Percentiles rank a stretch among this genome's conserved stretches.
phyloP scores from a whole-genome alignment of 306 rosid species.

The Mimosa bimucronata region DNA sequence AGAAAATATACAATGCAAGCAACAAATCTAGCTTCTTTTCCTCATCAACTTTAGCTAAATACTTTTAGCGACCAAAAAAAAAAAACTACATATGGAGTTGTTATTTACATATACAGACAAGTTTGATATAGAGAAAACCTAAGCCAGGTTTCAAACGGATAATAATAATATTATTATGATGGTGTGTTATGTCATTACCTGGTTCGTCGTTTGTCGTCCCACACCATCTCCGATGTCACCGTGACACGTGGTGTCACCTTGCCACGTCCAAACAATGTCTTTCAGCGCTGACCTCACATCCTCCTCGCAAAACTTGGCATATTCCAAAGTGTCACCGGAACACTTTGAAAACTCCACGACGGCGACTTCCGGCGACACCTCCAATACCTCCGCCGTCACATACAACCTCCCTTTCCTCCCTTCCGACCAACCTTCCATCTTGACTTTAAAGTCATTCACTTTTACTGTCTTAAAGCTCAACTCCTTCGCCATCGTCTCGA shows the following conservation, averaged over 20 bases:
- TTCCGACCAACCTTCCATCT: constrained; percentile 52
- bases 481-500: constrained; percentile 59
- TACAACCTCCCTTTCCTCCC: constrained; percentile 66
- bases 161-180: neutral
- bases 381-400: constrained; percentile 73
- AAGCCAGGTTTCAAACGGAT: neutral
- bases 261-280: constrained; percentile 93
- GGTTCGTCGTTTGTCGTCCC: constrained; percentile 27
- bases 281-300: constrained; percentile 71
- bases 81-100: too few species aligned
- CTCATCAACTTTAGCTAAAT: too few species aligned
- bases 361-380: constrained; percentile 75
- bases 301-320: constrained; percentile 64
- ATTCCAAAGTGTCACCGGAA: constrained; percentile 78
- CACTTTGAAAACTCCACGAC: constrained; percentile 76
- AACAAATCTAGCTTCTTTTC: too few species aligned
- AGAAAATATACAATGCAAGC: too few species aligned
- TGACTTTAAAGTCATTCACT: constrained; percentile 60
- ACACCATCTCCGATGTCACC: neutral
- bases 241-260: constrained; percentile 54
- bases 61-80: too few species aligned
- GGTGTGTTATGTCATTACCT: neutral
- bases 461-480: constrained; percentile 50
- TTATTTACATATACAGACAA: neutral
- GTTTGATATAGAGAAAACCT: neutral